Evolutionary conservation across 1,139 yeast genomes (phyloP).

Genomic region (Hyphopichia wangnamkhiaoensis): DNA sequence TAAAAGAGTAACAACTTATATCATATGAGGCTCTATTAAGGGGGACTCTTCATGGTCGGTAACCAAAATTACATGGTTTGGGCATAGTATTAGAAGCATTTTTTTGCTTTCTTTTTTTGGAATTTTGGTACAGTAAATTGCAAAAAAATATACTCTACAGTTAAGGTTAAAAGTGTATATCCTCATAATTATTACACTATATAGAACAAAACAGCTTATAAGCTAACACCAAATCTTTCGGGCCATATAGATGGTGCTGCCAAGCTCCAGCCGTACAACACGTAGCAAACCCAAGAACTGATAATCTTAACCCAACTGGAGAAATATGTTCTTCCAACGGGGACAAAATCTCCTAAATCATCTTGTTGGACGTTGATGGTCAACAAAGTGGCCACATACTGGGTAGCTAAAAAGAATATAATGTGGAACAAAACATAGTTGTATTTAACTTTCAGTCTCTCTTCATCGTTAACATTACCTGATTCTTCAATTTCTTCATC

Average conservation of each 20-base stretch:
- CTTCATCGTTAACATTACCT: conserved; percentile 53
- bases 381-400: conserved; percentile 90
- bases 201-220: too few relatives aligned
- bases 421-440: conserved; percentile 88
- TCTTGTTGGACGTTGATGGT: conserved; percentile 90
- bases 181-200: too few relatives aligned
- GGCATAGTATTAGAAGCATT: too few relatives aligned
- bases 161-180: too few relatives aligned
- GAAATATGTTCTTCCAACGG: conserved; percentile 96
- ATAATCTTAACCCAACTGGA: conserved; percentile 93
- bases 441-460: conserved; percentile 69
- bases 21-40: too few relatives aligned
- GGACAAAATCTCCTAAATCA: conserved; percentile 85
- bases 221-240: conserved; percentile 62
- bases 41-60: too few relatives aligned
- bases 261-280: conserved; percentile 85
- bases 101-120: too few relatives aligned
- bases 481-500: conserved; percentile 46
- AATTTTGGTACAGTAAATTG: too few relatives aligned
- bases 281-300: conserved; percentile 90
- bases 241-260: conserved; percentile 90
- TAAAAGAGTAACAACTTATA: too few relatives aligned
- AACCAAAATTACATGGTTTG: too few relatives aligned
- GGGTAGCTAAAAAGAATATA: conserved; percentile 93
- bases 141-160: too few relatives aligned